A percentile compares a stretch with the other conserved stretches of the same genome.
These are phyloP conservation scores for Melampsora abietis-canadensis DNA, from an alignment of 1,284 basidiomycete genomes.

Conservation along the genomic window DNA sequence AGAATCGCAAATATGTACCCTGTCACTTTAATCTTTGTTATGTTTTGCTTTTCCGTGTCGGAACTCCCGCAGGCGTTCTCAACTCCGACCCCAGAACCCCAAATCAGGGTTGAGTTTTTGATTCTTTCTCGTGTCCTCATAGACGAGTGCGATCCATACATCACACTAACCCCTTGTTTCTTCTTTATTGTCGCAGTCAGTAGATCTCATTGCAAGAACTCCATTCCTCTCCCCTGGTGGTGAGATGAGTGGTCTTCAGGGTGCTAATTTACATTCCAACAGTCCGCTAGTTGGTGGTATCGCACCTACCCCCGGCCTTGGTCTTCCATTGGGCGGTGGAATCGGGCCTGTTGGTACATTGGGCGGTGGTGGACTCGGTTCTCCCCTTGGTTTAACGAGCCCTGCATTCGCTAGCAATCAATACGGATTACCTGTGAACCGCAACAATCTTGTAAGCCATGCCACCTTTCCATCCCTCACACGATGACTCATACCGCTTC, in stretches of 20 bases:
- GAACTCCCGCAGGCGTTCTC: not conserved
- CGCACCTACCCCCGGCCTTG: not conserved
- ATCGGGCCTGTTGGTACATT: not conserved
- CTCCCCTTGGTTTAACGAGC: not conserved
- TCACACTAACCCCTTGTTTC: not conserved
- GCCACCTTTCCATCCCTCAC: not conserved
- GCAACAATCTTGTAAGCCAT: constrained; percentile 1
- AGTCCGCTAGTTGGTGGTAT: not conserved
- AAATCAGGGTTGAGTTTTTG: not conserved
- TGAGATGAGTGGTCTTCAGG: constrained; percentile 2
- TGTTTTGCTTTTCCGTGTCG: not conserved
- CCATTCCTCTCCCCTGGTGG: not conserved
- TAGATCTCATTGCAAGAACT: not conserved
- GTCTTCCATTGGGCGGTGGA: not conserved
- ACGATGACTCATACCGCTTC: no score
- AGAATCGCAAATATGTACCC: not conserved
- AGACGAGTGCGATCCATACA: not conserved
- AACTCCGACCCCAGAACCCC: not conserved
- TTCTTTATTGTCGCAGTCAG: not conserved
- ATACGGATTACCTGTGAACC: not conserved
- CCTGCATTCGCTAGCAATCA: not conserved
- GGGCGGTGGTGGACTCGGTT: not conserved
- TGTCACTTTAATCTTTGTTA: not conserved
- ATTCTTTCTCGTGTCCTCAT: not conserved
- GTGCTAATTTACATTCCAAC: not conserved